Evolutionary conservation across 208 protist genomes (phyloP).

Genomic region (Trypanosoma vivax): DNA sequence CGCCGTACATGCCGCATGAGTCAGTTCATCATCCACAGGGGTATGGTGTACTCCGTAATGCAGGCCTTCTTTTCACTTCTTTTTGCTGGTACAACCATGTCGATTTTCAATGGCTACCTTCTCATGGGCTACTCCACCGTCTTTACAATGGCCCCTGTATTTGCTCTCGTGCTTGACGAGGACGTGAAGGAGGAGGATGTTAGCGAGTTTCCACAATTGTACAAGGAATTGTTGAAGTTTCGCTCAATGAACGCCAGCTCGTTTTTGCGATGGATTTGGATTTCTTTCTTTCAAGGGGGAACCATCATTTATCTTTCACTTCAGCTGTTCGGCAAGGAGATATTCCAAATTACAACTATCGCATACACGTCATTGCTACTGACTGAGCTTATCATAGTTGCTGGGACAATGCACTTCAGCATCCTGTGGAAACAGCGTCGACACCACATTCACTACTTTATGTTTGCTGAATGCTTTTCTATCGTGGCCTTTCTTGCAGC

Average conservation of each 20-base stretch:
- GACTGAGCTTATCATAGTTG: constrained; percentile 95
- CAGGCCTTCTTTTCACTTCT: constrained; percentile 96
- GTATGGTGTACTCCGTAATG: constrained; percentile 97
- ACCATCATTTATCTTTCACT: constrained; percentile 95
- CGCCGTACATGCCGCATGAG: constrained; percentile 87
- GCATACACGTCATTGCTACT: constrained; percentile 97
- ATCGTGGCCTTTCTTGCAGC: constrained; percentile 89
- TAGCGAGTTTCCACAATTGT: constrained; percentile 95
- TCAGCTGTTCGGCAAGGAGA: constrained; percentile 90
- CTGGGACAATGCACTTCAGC: constrained; percentile 89
- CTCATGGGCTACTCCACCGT: constrained; percentile 96
- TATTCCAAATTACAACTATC: constrained; percentile 96
- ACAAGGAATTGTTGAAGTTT: constrained; percentile 96
- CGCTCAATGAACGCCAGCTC: constrained; percentile 80
- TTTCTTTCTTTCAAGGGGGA: constrained; percentile 87
- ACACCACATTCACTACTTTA: constrained; percentile 74
- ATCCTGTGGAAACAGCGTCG: constrained; percentile 65
- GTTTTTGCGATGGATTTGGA: constrained; percentile 83
- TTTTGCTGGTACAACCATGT: constrained; percentile 96
- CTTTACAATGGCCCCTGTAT: constrained; percentile 97
- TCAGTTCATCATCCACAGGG: constrained; percentile 98
- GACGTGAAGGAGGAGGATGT: constrained; percentile 91
- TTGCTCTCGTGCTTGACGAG: constrained; percentile 97
- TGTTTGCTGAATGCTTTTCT: constrained; percentile 83
- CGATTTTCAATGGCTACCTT: constrained; percentile 95